Evolutionary conservation across 257 asterid genomes (phyloP), one percentile per base, ranked within the genome.

Genomic region (Scutellaria galericulata): DNA sequence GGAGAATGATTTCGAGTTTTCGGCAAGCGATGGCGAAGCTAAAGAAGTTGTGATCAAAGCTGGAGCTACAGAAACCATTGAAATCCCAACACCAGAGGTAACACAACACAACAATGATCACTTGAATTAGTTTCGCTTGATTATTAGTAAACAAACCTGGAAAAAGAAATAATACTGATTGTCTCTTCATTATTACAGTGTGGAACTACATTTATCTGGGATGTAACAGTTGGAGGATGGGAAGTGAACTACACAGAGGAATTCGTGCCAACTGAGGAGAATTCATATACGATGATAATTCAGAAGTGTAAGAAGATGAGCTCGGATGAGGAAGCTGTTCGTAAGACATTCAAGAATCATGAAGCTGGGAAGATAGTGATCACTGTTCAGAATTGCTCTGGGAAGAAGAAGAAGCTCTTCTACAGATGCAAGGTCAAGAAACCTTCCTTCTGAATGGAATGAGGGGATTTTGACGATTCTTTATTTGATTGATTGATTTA

Each of bases 161-260:
- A 7, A 10, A 52, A 14, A 7, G 15, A 51, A 51, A 31, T 4
- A 6, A 37, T 2, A 14, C 54, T 70, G 12, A 64, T 9, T 51
- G 50, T 4, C 37, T 7, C 46, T 31, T 73, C 12, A 13, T 74
- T 39, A 13, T 74, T 39, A 60, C 87, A 90, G 96, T 78, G 80
- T 69, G 95, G 90, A 68, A 83, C 87, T 1, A 88, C 91, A 78
- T 79, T 76, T 24, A 82, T 84, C 65, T 90, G 97, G 97, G 96
- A 90, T 73, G 73, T 88, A 5, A 66, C 77, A 12, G 86, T 88
- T 12, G 44, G 82, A 1, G 92, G 93, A 0, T 87, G 97, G 91
- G 96, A 86, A 62, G 96, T 90, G 86, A 85, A 73, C 40, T 90
- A 86, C 75, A 86, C 84, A 8, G 96, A 88, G 71, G 97, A 88